Percentiles rank a stretch among this genome's conserved stretches.
Evolutionary conservation across 2,329 filamentous ascomycete species (phyloP).

Genomic region (Biscogniauxia sp.): DNA sequence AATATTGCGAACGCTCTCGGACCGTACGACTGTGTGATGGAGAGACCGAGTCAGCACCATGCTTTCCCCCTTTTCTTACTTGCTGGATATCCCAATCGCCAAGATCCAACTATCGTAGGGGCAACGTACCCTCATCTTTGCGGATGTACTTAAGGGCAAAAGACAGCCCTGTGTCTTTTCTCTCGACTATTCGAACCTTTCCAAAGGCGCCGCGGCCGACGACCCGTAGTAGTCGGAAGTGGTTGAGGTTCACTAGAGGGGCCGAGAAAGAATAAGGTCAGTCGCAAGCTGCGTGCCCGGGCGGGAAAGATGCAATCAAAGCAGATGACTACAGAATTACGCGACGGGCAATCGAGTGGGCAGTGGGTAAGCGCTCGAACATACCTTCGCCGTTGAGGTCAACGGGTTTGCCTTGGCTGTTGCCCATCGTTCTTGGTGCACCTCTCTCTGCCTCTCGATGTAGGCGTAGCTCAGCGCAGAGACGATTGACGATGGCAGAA

Average conservation of each 20-base stretch:
- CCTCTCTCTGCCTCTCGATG: constrained; percentile 3
- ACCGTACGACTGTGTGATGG: constrained; percentile 74
- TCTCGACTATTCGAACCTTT: constrained; percentile 97
- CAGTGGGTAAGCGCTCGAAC: constrained; percentile 32
- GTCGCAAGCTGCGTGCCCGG: constrained; percentile 1
- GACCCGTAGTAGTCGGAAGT: constrained; percentile 91
- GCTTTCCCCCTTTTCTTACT: neutral
- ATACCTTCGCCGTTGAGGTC: constrained; percentile 90
- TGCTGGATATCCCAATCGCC: neutral
- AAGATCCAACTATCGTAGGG: neutral
- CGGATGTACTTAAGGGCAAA: constrained; percentile 98
- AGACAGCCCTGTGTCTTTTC: constrained; percentile 89
- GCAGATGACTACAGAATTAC: neutral
- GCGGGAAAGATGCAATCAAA: neutral
- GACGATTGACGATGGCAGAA: constrained; percentile 3
- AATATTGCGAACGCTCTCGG: constrained; percentile 96
- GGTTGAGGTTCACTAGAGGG: constrained; percentile 83
- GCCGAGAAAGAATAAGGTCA: constrained; percentile 2
- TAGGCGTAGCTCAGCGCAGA: neutral
- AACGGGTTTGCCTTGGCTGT: constrained; percentile 90
- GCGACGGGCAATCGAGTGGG: neutral
- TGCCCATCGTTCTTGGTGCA: constrained; percentile 65
- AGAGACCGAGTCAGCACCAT: constrained; percentile 15
- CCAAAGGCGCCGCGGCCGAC: constrained; percentile 98
- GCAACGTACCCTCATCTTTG: constrained; percentile 85